A percentile compares a stretch with the other conserved stretches of the same genome.
These are phyloP conservation scores for Ophiostoma populinum DNA, from an alignment of 2,329 filamentous ascomycete genomes.

Conservation along the genomic window DNA sequence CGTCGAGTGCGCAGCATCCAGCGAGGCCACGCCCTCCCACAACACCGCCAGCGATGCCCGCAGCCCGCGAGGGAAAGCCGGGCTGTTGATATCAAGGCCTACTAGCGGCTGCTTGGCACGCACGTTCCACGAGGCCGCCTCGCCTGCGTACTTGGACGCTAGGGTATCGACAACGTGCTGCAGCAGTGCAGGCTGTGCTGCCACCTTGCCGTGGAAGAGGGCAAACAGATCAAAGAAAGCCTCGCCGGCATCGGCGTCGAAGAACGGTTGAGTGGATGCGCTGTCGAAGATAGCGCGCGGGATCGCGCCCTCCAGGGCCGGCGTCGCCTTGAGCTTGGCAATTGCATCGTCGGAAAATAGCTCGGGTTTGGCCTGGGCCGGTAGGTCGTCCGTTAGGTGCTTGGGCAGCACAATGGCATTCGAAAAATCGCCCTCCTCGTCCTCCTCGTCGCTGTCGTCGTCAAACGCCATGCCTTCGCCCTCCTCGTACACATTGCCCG, in stretches of 20 bases:
- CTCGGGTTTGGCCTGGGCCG: conserved; percentile 18
- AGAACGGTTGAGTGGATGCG: conserved; percentile 60
- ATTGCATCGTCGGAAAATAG: conserved; percentile 25
- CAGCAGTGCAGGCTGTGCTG: conserved; percentile 48
- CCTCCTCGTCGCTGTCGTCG: conserved; percentile 25
- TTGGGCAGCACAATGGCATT: conserved; percentile 23
- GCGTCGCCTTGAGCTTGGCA: conserved; percentile 46
- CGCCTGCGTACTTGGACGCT: conserved; percentile 37
- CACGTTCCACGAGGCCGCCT: conserved; percentile 50
- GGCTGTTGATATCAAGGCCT: conserved; percentile 42
- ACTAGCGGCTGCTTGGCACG: conserved; percentile 54
- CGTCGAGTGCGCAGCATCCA: too few species aligned
- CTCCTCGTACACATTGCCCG: conserved; percentile 20
- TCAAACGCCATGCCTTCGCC: conserved; percentile 30
- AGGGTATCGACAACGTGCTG: conserved; percentile 57
- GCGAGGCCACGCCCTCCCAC: conserved; percentile 30
- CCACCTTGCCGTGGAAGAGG: conserved; percentile 43
- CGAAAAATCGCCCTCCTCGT: conserved; percentile 32
- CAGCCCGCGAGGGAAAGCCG: conserved; percentile 57
- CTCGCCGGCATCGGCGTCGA: conserved; percentile 47
- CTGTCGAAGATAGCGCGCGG: conserved; percentile 83
- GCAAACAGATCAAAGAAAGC: conserved; percentile 69
- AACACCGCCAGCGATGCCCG: conserved; percentile 46
- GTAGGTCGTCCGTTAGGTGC: conserved; percentile 23
- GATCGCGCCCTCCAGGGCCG: conserved; percentile 82